These are phyloP conservation scores for Trichoderma reesei DNA, from an alignment of 495 filamentous ascomycete genomes.

Conservation along the genomic window DNA sequence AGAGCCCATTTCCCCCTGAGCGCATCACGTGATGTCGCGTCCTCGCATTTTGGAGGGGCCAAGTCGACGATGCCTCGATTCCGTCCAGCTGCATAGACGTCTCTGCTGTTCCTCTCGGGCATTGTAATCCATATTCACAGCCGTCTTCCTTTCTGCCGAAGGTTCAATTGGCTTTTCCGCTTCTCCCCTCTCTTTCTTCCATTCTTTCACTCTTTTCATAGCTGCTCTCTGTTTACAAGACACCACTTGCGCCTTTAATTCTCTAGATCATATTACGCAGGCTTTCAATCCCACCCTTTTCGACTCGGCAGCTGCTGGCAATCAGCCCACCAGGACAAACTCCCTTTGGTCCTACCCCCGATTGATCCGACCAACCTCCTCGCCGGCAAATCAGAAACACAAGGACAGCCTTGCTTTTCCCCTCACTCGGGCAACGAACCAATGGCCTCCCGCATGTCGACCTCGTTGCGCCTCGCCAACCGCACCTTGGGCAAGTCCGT, in stretches of 20 bases:
- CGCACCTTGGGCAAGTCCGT: background rate
- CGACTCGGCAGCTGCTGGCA: background rate
- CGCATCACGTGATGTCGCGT: background rate
- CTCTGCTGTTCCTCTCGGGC: background rate
- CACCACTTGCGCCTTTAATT: background rate
- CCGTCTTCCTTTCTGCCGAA: background rate
- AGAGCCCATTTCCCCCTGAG: background rate
- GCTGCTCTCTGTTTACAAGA: background rate
- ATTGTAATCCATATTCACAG: background rate
- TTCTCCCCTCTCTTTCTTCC: background rate
- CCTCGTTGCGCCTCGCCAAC: slow-evolving; percentile 8
- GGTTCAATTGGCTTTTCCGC: background rate
- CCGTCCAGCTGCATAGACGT: background rate
- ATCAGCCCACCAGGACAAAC: slow-evolving; percentile 6
- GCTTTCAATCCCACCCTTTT: background rate
- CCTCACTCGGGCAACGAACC: too few species aligned
- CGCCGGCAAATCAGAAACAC: too few species aligned
- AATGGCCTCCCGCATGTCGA: slow-evolving; percentile 11
- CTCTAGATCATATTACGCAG: background rate
- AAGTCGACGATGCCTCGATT: background rate
- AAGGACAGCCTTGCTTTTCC: too few species aligned
- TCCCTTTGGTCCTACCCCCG: too few species aligned
- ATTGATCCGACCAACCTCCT: too few species aligned
- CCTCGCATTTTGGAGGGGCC: background rate
- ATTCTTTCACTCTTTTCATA: background rate